Evolutionary conservation across 805 yeast genomes (phyloP).

Genomic region (Metschnikowia amazonensis): DNA sequence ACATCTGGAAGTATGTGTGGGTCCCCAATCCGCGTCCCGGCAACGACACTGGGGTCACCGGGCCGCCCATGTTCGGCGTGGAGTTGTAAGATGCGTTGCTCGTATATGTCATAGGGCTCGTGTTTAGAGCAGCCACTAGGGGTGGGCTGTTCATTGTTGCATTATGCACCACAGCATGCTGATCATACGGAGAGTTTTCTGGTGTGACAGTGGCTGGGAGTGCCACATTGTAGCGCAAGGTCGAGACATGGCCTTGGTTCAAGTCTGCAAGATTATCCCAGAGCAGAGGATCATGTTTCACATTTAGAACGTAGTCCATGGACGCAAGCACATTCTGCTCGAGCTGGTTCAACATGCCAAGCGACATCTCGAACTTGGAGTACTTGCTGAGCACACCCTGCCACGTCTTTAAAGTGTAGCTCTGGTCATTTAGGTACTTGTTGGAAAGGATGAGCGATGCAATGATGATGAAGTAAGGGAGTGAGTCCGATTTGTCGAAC

Average conservation of each 20-base stretch:
- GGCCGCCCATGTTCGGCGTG: conserved; percentile 10
- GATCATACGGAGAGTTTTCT: neutral
- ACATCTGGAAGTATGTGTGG: conserved; percentile 6
- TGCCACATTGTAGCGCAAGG: conserved; percentile 8
- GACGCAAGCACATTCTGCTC: conserved; percentile 17
- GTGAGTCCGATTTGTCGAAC: conserved; percentile 9
- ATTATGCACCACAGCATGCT: neutral
- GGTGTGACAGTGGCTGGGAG: neutral
- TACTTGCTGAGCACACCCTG: conserved; percentile 21
- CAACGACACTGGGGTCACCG: conserved; percentile 10
- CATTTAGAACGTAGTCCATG: conserved; percentile 12
- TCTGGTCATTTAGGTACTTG: conserved; percentile 47
- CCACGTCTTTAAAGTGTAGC: conserved; percentile 52
- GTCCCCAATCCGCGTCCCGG: conserved; percentile 1
- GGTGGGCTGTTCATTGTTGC: conserved; percentile 5
- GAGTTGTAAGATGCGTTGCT: conserved; percentile 7
- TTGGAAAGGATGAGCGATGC: conserved; percentile 22
- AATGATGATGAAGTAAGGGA: conserved; percentile 17
- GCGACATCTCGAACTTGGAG: conserved; percentile 11
- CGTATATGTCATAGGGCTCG: conserved; percentile 11
- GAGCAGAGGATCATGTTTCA: conserved; percentile 10
- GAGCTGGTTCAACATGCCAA: conserved; percentile 18
- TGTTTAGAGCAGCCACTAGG: conserved; percentile 10
- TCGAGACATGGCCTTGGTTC: conserved; percentile 3
- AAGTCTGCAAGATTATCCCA: conserved; percentile 12